These are phyloP conservation scores for Podospora fimiseda DNA, from an alignment of 495 filamentous ascomycete genomes.

Conservation along the genomic window DNA sequence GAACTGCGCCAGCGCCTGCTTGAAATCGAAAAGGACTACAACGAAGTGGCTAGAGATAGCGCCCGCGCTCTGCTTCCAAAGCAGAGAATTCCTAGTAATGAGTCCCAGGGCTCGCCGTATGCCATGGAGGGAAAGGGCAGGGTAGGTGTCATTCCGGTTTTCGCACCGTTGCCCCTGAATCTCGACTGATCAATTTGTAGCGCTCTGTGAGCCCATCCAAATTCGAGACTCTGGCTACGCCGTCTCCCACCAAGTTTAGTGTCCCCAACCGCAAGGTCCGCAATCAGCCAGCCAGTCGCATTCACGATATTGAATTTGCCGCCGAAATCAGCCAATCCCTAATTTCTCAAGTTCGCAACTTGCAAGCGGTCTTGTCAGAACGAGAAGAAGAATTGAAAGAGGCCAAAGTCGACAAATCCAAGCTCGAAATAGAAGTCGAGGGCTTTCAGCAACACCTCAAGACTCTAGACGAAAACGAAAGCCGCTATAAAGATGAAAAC, in stretches of 20 bases:
- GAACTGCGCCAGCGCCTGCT: constrained; percentile 76
- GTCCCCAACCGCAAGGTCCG: constrained; percentile 78
- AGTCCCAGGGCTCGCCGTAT: constrained; percentile 59
- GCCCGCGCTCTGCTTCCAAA: constrained; percentile 86
- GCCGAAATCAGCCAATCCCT: constrained; percentile 91
- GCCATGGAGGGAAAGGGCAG: constrained; percentile 50
- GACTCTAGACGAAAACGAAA: constrained; percentile 83
- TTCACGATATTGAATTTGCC: constrained; percentile 93
- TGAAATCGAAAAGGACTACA: constrained; percentile 90
- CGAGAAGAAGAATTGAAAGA: constrained; percentile 79
- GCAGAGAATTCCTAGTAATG: constrained; percentile 61
- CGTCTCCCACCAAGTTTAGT: constrained; percentile 82
- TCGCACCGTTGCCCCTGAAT: neutral
- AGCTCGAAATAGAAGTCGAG: constrained; percentile 75
- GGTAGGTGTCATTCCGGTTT: constrained; percentile 29
- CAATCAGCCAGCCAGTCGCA: constrained; percentile 78
- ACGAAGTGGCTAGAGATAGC: constrained; percentile 86
- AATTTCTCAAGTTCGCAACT: constrained; percentile 77
- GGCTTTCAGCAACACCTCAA: constrained; percentile 71
- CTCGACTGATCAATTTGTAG: constrained; percentile 35
- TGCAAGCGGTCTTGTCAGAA: constrained; percentile 77
- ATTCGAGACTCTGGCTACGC: constrained; percentile 76
- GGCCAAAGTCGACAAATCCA: constrained; percentile 63
- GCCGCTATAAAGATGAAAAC: constrained; percentile 94
- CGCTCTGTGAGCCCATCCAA: constrained; percentile 69